Evolutionary conservation across 495 filamentous ascomycete genomes (phyloP), one percentile per base, ranked within the genome.

Genomic region (Usnea hakonensis): DNA sequence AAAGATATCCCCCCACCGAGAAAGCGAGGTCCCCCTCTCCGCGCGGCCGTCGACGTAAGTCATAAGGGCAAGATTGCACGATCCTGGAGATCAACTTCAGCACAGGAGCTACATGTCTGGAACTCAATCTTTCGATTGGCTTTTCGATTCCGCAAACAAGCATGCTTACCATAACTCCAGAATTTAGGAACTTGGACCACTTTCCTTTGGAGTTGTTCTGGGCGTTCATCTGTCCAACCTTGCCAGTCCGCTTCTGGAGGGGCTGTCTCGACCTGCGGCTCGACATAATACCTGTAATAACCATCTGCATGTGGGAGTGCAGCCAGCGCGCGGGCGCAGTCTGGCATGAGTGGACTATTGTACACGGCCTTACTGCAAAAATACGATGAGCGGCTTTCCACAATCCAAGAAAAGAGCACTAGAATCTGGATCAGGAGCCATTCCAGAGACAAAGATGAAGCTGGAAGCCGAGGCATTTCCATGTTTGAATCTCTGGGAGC

Each of bases 21-120:
- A 17, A 23, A 55, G 30, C 10, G 52, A 55, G 14, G 23, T 8
- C 14, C 1, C n/a, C 9, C n/a, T 19, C 28, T 6, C 10, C 6
- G 14, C 17, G 5, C 5, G 1, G 1, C 10, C 37, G 10, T 28
- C 36, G 21, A 56, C 32, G 37, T 56, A 48, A 17, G 26, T 56
- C 33, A 44, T 10, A 8, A 62, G 52, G 17, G 50, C 60, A 30
- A 56, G n/a, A 19, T 62, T 62, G 53, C 60, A 56, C 16, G 26
- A 55, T 11, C 52, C 60, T 62, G 35, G 35, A 54, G 8, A 3
- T 4, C 17, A 1, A 17, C 10, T 26, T 61, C 16, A 61, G 44
- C n/a, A 17, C 2, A 8, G 7, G 14, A 6, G 17, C 38, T 11
- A 23, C 13, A 14, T 32, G 30, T 37, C 32, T 5, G 17, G 7